Evolutionary conservation across 352 stramenopile species (phyloP).

Genomic region (Thalassiosira exigua): DNA sequence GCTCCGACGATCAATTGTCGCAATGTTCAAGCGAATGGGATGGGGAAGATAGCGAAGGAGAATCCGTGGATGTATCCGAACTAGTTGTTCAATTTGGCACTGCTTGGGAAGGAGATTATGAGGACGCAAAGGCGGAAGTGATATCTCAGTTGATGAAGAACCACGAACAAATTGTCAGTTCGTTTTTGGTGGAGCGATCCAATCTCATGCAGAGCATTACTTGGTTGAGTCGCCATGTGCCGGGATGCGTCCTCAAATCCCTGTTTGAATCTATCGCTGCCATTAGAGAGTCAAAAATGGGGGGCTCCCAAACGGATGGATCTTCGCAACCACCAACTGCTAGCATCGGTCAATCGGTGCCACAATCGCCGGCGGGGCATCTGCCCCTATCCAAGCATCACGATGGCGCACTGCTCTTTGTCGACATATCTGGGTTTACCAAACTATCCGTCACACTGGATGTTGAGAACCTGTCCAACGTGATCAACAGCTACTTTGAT

Average conservation of each 20-base stretch:
- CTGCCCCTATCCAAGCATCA: slow-evolving; percentile 3
- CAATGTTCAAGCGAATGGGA: too few relatives aligned
- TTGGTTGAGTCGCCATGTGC: slow-evolving; percentile 52
- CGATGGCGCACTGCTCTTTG: slow-evolving; percentile 62
- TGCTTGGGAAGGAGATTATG: slow-evolving; percentile 20
- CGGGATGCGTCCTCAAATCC: slow-evolving; percentile 36
- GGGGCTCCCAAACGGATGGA: too few relatives aligned
- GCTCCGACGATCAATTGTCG: too few relatives aligned
- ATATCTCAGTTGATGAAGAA: slow-evolving; percentile 21
- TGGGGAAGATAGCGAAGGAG: too few relatives aligned
- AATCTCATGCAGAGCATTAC: slow-evolving; percentile 44
- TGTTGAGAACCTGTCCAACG: slow-evolving; percentile 57
- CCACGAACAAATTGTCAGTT: background rate
- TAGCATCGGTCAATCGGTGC: background rate
- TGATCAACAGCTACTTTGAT: slow-evolving; percentile 70
- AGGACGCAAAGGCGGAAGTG: slow-evolving; percentile 49
- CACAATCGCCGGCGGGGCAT: background rate
- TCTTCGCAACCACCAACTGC: background rate
- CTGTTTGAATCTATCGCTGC: slow-evolving; percentile 17
- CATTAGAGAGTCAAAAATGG: slow-evolving; percentile 1
- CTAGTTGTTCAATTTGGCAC: too few relatives aligned
- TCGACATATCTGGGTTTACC: slow-evolving; percentile 77
- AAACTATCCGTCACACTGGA: slow-evolving; percentile 60
- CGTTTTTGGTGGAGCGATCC: slow-evolving; percentile 23
- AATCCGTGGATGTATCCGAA: too few relatives aligned